Percentiles rank a stretch among this genome's conserved stretches.
These are phyloP conservation scores for Dictyostelium discoideum DNA, from an alignment of 78 protist species.

Conservation along the genomic window DNA sequence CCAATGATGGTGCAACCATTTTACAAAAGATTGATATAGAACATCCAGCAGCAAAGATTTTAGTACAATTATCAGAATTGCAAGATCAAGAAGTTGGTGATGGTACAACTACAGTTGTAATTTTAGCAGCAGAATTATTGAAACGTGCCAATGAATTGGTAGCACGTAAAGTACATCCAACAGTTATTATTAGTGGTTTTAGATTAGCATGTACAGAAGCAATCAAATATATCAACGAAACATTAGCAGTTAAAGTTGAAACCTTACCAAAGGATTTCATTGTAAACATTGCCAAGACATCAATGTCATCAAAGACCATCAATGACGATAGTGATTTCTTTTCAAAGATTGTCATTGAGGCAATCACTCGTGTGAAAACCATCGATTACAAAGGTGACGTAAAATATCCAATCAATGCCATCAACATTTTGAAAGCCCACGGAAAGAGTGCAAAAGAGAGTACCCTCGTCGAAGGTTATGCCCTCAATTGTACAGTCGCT, in stretches of 20 bases:
- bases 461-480: slow-evolving; percentile 93
- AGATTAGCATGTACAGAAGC: slow-evolving; percentile 96
- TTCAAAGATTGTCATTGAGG: slow-evolving; percentile 95
- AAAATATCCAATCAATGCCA: slow-evolving; percentile 95
- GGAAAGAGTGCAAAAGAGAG: slow-evolving; percentile 94
- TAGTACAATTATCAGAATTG: slow-evolving; percentile 94
- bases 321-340: slow-evolving; percentile 96
- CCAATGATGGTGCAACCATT: slow-evolving; percentile 99
- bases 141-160: slow-evolving; percentile 97
- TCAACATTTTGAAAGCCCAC: slow-evolving; percentile 97
- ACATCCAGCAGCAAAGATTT: slow-evolving; percentile 98
- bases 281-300: slow-evolving; percentile 96
- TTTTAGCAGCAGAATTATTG: slow-evolving; percentile 98
- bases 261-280: slow-evolving; percentile 93
- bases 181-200: slow-evolving; percentile 98
- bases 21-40: slow-evolving; percentile 95
- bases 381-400: slow-evolving; percentile 83
- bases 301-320: slow-evolving; percentile 98
- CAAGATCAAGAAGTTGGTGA: slow-evolving; percentile 97
- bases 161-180: slow-evolving; percentile 97
- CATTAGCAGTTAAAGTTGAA: slow-evolving; percentile 70
- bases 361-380: slow-evolving; percentile 94
- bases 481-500: slow-evolving; percentile 95
- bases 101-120: slow-evolving; percentile 99
- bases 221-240: slow-evolving; percentile 89